phyloP scores from a whole-genome alignment of 768 basidiomycete species.

The Suillus subaureus region DNA sequence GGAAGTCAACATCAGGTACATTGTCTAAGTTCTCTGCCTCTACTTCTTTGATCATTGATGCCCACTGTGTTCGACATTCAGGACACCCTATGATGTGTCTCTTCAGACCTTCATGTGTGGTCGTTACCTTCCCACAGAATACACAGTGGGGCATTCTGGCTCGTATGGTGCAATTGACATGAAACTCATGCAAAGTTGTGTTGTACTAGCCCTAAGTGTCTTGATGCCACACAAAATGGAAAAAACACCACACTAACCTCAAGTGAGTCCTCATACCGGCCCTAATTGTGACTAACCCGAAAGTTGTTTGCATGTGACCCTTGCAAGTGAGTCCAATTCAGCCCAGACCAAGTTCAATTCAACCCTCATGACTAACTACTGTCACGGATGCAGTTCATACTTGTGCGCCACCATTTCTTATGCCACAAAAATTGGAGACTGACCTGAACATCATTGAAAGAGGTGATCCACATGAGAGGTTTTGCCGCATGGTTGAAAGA shows the following conservation, averaged over 20 bases:
- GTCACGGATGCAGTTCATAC: not conserved
- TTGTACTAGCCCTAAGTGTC: not conserved
- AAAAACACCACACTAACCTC: not conserved
- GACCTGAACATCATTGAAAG: too few species aligned
- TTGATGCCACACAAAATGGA: not conserved
- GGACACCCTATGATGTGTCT: constrained; percentile 5
- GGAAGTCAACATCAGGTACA: too few species aligned
- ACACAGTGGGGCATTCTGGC: constrained; percentile 3
- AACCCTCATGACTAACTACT: too few species aligned
- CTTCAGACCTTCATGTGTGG: constrained; percentile 5
- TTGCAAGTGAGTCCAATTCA: too few species aligned
- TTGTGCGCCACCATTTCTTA: too few species aligned
- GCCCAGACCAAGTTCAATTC: too few species aligned
- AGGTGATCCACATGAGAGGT: not conserved
- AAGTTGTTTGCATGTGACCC: not conserved
- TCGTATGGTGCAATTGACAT: not conserved
- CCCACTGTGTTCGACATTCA: constrained; percentile 5
- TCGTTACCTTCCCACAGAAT: constrained; percentile 8
- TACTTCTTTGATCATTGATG: too few species aligned
- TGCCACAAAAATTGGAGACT: too few species aligned
- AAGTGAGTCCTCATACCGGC: constrained; percentile 2
- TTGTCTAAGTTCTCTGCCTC: too few species aligned
- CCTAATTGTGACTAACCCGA: not conserved
- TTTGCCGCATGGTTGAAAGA: too few species aligned
- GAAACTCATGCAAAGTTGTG: not conserved